Evolutionary conservation across 1,139 yeast genomes (phyloP).

Genomic region (Geotrichum klebahnii): DNA sequence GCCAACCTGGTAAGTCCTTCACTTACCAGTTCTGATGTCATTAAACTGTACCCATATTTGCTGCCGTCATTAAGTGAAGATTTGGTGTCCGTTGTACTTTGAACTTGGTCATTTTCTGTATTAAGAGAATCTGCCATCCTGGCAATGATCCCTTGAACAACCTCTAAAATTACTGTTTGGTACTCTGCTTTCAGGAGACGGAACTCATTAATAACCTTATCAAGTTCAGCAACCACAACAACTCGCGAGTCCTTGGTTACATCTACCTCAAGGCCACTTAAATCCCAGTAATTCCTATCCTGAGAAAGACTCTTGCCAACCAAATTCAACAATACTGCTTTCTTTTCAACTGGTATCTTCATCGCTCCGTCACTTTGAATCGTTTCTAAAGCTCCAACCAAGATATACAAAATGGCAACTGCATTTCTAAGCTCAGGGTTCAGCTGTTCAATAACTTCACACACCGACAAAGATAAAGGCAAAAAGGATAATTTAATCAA

Average conservation of each 20-base stretch:
- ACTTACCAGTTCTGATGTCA: slow-evolving; percentile 91
- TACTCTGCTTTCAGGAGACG: slow-evolving; percentile 69
- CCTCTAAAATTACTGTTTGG: slow-evolving; percentile 71
- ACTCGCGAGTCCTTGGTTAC: slow-evolving; percentile 66
- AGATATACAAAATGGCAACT: slow-evolving; percentile 61
- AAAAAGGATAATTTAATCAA: slow-evolving; percentile 85
- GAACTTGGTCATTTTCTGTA: slow-evolving; percentile 68
- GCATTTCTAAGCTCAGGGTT: slow-evolving; percentile 85
- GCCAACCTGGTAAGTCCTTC: slow-evolving; percentile 86
- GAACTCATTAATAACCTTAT: slow-evolving; percentile 61
- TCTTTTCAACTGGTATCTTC: slow-evolving; percentile 66
- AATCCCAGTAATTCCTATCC: too few species aligned
- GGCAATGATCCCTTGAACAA: slow-evolving; percentile 82
- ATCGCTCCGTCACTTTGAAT: slow-evolving; percentile 96
- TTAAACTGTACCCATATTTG: too few species aligned
- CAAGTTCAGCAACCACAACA: slow-evolving; percentile 71
- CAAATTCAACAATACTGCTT: slow-evolving; percentile 66
- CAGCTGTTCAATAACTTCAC: slow-evolving; percentile 86
- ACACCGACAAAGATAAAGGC: too few species aligned
- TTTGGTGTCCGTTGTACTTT: slow-evolving; percentile 71
- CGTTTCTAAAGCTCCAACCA: slow-evolving; percentile 88
- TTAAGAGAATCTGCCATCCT: slow-evolving; percentile 99
- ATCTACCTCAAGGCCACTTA: slow-evolving; percentile 83
- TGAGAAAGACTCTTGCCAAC: slow-evolving; percentile 57
- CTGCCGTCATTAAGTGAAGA: slow-evolving; percentile 76